Evolutionary conservation across 1,284 basidiomycete species (phyloP).

Genomic region (Trichosporon sp.): DNA sequence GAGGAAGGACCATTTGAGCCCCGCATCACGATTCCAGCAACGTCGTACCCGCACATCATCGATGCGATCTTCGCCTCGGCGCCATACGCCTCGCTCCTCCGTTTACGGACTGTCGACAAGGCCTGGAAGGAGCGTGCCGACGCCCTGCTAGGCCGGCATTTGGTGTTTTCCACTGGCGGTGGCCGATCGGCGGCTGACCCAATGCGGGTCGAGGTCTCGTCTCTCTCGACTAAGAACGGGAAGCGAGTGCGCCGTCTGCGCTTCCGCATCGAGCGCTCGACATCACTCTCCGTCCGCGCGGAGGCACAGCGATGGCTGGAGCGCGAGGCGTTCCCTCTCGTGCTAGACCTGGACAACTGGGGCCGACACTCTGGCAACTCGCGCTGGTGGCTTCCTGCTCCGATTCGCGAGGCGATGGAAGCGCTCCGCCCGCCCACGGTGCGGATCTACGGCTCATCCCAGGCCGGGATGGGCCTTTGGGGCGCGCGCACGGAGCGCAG

Average conservation of each 20-base stretch:
- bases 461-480: background rate
- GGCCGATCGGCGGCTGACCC: background rate
- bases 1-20: background rate
- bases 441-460: background rate
- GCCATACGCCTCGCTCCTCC: background rate
- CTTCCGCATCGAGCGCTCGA: background rate
- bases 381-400: background rate
- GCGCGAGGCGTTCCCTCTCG: background rate
- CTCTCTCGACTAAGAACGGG: background rate
- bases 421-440: background rate
- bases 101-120: background rate
- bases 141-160: background rate
- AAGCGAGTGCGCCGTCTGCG: background rate
- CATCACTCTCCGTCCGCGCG: background rate
- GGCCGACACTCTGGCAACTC: background rate
- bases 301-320: background rate
- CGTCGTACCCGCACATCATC: slow-evolving; percentile 6
- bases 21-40: background rate
- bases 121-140: background rate
- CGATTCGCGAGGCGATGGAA: background rate
- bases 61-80: background rate
- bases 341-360: background rate
- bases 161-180: background rate
- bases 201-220: background rate
- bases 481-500: background rate